Evolutionary conservation across 805 yeast species (phyloP).

Genomic region (Ogataea siamensis): DNA sequence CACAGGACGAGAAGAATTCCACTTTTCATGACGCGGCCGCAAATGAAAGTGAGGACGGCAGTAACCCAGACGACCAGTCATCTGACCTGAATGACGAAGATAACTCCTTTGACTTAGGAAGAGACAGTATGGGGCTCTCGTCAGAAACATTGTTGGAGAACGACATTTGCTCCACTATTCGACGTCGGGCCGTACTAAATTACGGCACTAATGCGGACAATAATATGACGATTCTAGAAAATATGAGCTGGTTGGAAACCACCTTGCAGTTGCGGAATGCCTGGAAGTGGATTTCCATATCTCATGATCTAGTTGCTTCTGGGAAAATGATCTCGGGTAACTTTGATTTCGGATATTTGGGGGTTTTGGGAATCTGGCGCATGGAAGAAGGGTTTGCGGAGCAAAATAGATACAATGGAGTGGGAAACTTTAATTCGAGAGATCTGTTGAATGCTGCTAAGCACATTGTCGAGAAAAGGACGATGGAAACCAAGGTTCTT

Average conservation of each 20-base stretch:
- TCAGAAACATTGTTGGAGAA: constrained; percentile 46
- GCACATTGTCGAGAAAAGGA: constrained; percentile 42
- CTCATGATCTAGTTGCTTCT: constrained; percentile 59
- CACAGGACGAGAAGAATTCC: constrained; percentile 31
- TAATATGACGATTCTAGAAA: constrained; percentile 60
- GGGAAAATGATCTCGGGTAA: constrained; percentile 67
- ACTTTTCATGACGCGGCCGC: background rate
- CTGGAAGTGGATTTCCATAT: constrained; percentile 88
- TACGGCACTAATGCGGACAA: constrained; percentile 67
- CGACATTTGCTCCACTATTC: constrained; percentile 73
- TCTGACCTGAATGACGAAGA: constrained; percentile 15
- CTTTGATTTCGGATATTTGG: constrained; percentile 81
- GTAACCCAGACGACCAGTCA: constrained; percentile 33
- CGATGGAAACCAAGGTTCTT: constrained; percentile 46
- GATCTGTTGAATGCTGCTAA: constrained; percentile 51
- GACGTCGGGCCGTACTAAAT: constrained; percentile 67
- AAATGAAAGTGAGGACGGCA: constrained; percentile 7
- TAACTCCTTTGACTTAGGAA: constrained; percentile 29
- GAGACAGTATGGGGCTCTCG: constrained; percentile 18
- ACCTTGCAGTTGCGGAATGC: constrained; percentile 65
- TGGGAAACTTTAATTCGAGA: constrained; percentile 35
- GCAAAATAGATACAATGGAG: constrained; percentile 46
- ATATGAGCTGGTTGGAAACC: constrained; percentile 48
- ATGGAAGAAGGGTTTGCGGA: constrained; percentile 54
- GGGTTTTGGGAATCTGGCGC: constrained; percentile 88